Evolutionary conservation across 1,284 basidiomycete genomes (phyloP), one percentile per base, ranked within the genome.

Genomic region (Lentinus polychrous): DNA sequence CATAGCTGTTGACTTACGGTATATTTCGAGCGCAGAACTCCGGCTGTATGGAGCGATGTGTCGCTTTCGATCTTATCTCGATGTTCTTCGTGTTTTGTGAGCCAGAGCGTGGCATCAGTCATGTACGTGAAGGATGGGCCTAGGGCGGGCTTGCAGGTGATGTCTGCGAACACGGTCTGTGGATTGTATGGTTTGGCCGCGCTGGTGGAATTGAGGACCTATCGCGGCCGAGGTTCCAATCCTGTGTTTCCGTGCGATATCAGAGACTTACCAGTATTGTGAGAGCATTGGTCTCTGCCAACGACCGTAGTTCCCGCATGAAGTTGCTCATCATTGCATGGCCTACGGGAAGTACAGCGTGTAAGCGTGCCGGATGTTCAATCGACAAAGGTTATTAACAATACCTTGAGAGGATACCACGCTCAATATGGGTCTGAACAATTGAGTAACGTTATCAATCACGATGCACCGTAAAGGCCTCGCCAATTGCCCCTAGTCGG

Each of bases 291-390:
- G 59, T 63, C 34, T 71, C 72, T 2, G 82, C 73, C 34, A 83
- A 61, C 2, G 59, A 57, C 32, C 78, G 77, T 17, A 89, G 69
- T 50, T 80, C 73, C 1, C 72, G 75, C 81, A 88, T 86, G 52
- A 88, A 78, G 1, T 73, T 73, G 0, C 74, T 74, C 83, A 90
- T 86, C n/a, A 76, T 66, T 0, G 86, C 81, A 60, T 89, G 86
- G 2, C 86, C 72, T 73, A 23, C 1, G 14, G 12, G n/a, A 43
- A 23, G 23, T n/a, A n/a, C n/a, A n/a, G n/a, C n/a, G n/a, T n/a
- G n/a, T n/a, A n/a, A n/a, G n/a, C n/a, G n/a, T n/a, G n/a, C n/a
- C n/a, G n/a, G n/a, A n/a, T n/a, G n/a, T n/a, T n/a, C n/a, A n/a
- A n/a, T n/a, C n/a, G n/a, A n/a, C n/a, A n/a, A n/a, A n/a, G n/a